Evolutionary conservation across 1,139 yeast genomes (phyloP).

Genomic region (Suhomyces bribrorum): DNA sequence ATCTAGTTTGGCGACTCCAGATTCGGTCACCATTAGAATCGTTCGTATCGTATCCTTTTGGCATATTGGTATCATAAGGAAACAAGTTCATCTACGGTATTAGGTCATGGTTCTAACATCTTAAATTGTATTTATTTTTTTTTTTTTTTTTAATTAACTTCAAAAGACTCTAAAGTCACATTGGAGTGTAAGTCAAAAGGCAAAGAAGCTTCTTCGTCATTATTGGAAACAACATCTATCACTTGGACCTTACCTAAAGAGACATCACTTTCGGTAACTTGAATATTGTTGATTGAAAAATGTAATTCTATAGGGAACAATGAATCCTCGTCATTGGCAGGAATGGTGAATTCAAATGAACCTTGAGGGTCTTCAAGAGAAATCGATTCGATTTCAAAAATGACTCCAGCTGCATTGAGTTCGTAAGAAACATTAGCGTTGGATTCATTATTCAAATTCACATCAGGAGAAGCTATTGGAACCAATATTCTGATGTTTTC

Average conservation of each 20-base stretch:
- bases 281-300: constrained; percentile 41
- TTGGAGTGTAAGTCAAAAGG: constrained; percentile 72
- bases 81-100: too few species aligned
- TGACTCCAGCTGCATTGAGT: constrained; percentile 60
- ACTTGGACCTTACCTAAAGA: constrained; percentile 47
- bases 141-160: constrained; percentile 52
- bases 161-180: constrained; percentile 64
- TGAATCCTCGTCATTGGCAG: constrained; percentile 76
- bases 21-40: too few species aligned
- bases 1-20: too few species aligned
- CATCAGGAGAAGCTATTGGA: constrained; percentile 63
- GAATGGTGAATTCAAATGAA: constrained; percentile 76
- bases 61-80: too few species aligned
- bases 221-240: constrained; percentile 42
- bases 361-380: constrained; percentile 60
- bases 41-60: too few species aligned
- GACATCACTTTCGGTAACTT: constrained; percentile 39
- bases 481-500: constrained; percentile 63
- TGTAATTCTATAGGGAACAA: constrained; percentile 83
- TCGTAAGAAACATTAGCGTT: constrained; percentile 47
- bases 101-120: too few species aligned
- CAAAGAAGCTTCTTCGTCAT: constrained; percentile 50
- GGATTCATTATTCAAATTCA: constrained; percentile 53
- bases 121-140: constrained; percentile 26
- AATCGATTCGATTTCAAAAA: constrained; percentile 53